Evolutionary conservation across 1,284 basidiomycete genomes (phyloP), one percentile per base, ranked within the genome.

Genomic region (Rhodotorula sp.): DNA sequence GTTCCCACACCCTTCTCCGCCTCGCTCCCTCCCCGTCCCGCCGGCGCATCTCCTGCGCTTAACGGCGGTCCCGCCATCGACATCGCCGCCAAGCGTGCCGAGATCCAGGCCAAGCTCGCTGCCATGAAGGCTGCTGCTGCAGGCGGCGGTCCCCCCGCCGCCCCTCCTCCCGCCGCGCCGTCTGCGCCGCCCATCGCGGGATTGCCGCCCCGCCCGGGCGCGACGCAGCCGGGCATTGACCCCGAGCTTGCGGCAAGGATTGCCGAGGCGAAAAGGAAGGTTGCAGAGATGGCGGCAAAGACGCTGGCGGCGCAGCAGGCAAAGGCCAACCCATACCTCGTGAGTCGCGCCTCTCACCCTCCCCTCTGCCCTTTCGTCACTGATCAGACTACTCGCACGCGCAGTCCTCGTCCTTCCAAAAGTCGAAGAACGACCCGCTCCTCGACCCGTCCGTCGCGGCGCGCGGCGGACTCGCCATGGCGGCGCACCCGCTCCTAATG

Each of bases 401-500:
- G 21, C 69, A 66, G 64, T 69, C 64, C 9, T 53, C 67, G 32
- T 57, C 39, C 25, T 65, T 72, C 34, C 66, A 72, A 36, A 69
- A 68, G 19, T 22, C 58, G 60, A 70, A 73, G 48, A 65, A 69
- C 64, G 74, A 73, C 57, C 69, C 73, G 12, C 67, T 69, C 9
- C 56, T 80, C 32, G 78, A 77, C 37, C 77, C 77, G 9, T 73
- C 87, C 58, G 83, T 87, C 4, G 90, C 89, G 53, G 89, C 90
- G 80, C 90, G 91, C 58, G 88, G 88, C 25, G 91, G 91, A n/a
- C 83, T 92, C 67, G 91, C 91, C 81, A 92, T 94, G 87, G 89
- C 91, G 3, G 91, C 92, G 0, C 94, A 96, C 81, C 94, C 94
- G 8, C 84, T 95, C 36, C 82, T 95, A 36, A 85, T 94, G 72